Percentiles rank a stretch among this genome's conserved stretches.
phyloP scores from a whole-genome alignment of 345 rosid species.

The Lumnitzera littorea region DNA sequence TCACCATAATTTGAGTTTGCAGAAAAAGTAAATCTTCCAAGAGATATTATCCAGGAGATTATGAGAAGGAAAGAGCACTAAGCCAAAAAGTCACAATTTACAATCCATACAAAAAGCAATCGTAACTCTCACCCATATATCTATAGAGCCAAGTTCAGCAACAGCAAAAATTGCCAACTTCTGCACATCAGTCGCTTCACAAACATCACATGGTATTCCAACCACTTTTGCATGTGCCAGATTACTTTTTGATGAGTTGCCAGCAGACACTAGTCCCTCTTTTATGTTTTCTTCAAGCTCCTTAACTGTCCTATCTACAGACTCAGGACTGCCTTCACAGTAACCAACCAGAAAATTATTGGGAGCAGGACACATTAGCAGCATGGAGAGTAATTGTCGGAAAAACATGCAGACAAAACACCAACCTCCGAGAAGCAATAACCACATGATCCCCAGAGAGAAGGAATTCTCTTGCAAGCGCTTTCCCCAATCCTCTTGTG shows the following conservation, averaged over 20 bases:
- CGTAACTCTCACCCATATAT: conserved; percentile 67
- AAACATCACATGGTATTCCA: conserved; percentile 86
- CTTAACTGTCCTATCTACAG: conserved; percentile 64
- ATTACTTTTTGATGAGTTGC: conserved; percentile 37
- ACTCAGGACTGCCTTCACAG: conserved; percentile 50
- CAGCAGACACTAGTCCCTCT: conserved; percentile 45
- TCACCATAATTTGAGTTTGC: no score
- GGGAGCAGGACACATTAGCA: conserved; percentile 7
- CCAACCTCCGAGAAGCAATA: conserved; percentile 76
- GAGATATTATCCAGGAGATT: no score
- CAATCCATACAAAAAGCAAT: no score
- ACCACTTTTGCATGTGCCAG: conserved; percentile 60
- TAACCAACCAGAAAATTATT: conserved; percentile 7
- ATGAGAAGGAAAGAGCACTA: no score
- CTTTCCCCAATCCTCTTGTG: conserved; percentile 90
- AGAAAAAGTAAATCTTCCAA: no score
- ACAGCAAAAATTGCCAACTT: conserved; percentile 70
- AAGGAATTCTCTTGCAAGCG: conserved; percentile 96
- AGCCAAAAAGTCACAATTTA: no score
- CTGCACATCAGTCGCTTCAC: conserved; percentile 56
- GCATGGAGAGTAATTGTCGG: no score
- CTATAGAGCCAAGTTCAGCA: conserved; percentile 64
- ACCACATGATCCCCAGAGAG: conserved; percentile 86
- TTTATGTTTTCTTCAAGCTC: conserved; percentile 76
- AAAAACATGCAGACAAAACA: conserved; percentile 8